Evolutionary conservation across 2,329 filamentous ascomycete species (phyloP).

Genomic region (Paraphaeosphaeria minitans): DNA sequence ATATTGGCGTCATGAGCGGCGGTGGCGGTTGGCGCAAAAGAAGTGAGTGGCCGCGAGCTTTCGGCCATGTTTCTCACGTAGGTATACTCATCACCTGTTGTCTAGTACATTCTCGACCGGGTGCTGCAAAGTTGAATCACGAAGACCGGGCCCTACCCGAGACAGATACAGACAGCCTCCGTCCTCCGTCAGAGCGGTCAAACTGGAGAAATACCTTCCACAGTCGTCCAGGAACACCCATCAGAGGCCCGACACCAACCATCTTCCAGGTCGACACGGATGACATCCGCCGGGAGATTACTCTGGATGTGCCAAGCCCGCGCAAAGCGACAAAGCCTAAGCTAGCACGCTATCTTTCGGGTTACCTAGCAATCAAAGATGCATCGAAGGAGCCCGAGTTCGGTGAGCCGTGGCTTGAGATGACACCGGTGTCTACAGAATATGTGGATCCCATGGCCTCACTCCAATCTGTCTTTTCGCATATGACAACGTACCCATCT

Average conservation of each 20-base stretch:
- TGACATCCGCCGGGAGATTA: conserved; percentile 34
- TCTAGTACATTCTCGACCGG: conserved; percentile 6
- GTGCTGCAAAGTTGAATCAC: conserved; percentile 5
- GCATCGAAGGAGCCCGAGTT: conserved; percentile 28
- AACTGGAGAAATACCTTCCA: conserved; percentile 33
- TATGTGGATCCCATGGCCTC: conserved; percentile 32
- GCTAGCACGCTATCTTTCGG: conserved; percentile 47
- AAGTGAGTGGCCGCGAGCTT: neutral
- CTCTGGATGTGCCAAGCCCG: conserved; percentile 34
- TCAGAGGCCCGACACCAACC: conserved; percentile 14
- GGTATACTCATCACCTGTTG: neutral
- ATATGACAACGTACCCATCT: conserved; percentile 27
- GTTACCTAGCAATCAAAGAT: conserved; percentile 32
- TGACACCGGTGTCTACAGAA: conserved; percentile 18
- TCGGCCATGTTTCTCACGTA: neutral
- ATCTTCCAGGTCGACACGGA: conserved; percentile 33
- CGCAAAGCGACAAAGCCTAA: conserved; percentile 47
- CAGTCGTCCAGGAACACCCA: conserved; percentile 30
- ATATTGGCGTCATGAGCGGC: conserved; percentile 5
- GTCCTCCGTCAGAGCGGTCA: conserved; percentile 12
- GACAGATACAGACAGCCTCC: conserved; percentile 24
- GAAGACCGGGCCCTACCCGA: conserved; percentile 11
- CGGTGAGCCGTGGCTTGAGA: conserved; percentile 36
- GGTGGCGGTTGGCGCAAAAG: conserved; percentile 8
- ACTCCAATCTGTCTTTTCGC: conserved; percentile 34